phyloP scores from a whole-genome alignment of 257 asterid genomes.

The Gynochthodes officinalis region DNA sequence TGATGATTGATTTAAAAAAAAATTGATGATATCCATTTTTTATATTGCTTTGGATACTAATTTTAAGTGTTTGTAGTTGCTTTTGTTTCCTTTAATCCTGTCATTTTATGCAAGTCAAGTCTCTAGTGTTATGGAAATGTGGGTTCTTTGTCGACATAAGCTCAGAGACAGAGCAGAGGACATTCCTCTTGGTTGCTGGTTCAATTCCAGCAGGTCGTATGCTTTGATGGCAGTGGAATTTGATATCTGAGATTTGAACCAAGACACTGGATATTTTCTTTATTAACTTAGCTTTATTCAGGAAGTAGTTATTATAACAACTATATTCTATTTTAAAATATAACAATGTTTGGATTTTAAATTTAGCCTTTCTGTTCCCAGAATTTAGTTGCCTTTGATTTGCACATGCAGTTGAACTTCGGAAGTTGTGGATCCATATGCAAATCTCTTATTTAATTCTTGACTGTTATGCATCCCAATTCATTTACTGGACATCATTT shows the following conservation, averaged over 20 bases:
- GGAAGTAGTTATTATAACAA: neutral
- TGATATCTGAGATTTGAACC: neutral
- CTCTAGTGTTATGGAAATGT: neutral
- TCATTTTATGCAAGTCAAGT: neutral
- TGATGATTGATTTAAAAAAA: neutral
- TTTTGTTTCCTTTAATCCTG: neutral
- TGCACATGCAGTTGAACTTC: neutral
- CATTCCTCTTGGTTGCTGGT: slow-evolving; percentile 31
- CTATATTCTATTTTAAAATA: neutral
- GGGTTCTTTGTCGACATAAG: slow-evolving; percentile 20
- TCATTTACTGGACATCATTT: neutral
- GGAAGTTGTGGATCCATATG: neutral
- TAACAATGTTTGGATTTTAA: neutral
- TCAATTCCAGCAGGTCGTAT: slow-evolving; percentile 26
- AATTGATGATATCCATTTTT: neutral
- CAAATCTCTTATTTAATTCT: neutral
- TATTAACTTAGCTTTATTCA: neutral
- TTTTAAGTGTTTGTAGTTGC: neutral
- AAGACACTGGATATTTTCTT: slow-evolving; percentile 1
- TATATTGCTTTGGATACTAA: neutral
- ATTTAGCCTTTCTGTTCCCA: neutral
- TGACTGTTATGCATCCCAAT: neutral
- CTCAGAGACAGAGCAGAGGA: slow-evolving; percentile 33
- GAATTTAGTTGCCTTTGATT: no score
- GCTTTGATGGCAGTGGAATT: slow-evolving; percentile 4